Evolutionary conservation across 164 flowering plant genomes (phyloP), one percentile per base, ranked within the genome.

Genomic region (Euptelea pleiosperma): DNA sequence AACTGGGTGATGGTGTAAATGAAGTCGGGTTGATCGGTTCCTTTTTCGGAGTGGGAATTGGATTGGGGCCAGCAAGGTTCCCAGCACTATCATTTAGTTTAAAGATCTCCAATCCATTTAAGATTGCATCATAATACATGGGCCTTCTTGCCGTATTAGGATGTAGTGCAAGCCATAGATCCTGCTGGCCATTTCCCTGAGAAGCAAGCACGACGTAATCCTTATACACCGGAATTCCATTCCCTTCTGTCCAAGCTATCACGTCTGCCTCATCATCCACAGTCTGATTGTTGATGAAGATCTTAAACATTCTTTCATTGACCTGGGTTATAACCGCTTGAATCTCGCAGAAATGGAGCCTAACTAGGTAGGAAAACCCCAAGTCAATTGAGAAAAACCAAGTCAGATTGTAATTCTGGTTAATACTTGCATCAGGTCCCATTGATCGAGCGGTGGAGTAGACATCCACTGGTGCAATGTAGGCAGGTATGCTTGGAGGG

Each of bases 311-410:
- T 52, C 92, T 75, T 61, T 91, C 87, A 68, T 91, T 86, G n/a
- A 66, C 9, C 62, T 55, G 64, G 21, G 67, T 62, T 6, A 83
- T 68, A 21, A 24, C 61, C 2, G 30, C 3, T 11, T 60, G 35
- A 54, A 83, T 51, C 85, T 89, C 95, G 46, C 98, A 91, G 70
- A 91, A 89, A 70, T 91, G 98, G 25, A 91, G 87, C 84, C 98
- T 75, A 7, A 86, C 87, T 58, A 91, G 71, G 72, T 89, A 91
- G 18, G n/a, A 19, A 60, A 89, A 91, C 1, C 85, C 84, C 0
- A 86, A 58, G 37, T 91, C 96, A 7, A 89, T 70, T 7, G 83
- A 3, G 25, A 91, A 75, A 35, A 72, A 33, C 98, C 98, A 91
- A 19, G 91, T 82, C 67, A 91, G 70, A 65, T 90, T 87, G 76